Base-by-base conservation (phyloP, 305 asterid genomes). In the Coffea humblotiana region DNA sequence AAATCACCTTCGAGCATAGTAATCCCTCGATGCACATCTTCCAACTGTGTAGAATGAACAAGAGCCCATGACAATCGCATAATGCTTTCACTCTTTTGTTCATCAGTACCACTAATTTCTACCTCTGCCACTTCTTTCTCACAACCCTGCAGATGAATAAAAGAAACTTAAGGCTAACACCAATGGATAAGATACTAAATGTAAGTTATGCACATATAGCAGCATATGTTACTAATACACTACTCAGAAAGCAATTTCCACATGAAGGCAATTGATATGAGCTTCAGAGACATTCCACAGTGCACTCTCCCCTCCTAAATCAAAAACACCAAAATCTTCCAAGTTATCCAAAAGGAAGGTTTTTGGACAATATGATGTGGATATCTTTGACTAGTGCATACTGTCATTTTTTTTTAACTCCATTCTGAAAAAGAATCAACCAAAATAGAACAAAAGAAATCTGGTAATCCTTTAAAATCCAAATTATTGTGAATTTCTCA, bases 1-100 rank as follows among this genome's bases (percentile, higher is more conserved):
- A 61, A 61, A 37, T 81, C 75, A 92, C 98, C 94, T 90, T 94
- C 94, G 78, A 94, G 93, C 97, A 92, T 92, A 82, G 90, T 89
- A 32, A 89, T 88, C 83, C 97, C 98, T 71, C 94, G 90, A 72
- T 89, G 93, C 80, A 89, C 85, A 72, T 94, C 93, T 77, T 87
- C 94, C 29, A 90, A 90, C 78, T 82, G 82, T 73, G 79, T 88
- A 64, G 95, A 92, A 88, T 93, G 97, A 79, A 89, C 93, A 77
- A 93, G 91, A 75, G 95, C 96, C 97, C 97, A 94, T 23, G 96
- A 92, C 80, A 94, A 79, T 27, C 96, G 88, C 97, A 92, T 86
- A 35, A 92, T 87, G 75, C 93, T 78, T 74, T 92, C 96, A 78
- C 77, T 86, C 76, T 81, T 82, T 40, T 84, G 79, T 19, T 88